phyloP scores from a whole-genome alignment of 208 protist species.

The Tritrichomonas foetus region DNA sequence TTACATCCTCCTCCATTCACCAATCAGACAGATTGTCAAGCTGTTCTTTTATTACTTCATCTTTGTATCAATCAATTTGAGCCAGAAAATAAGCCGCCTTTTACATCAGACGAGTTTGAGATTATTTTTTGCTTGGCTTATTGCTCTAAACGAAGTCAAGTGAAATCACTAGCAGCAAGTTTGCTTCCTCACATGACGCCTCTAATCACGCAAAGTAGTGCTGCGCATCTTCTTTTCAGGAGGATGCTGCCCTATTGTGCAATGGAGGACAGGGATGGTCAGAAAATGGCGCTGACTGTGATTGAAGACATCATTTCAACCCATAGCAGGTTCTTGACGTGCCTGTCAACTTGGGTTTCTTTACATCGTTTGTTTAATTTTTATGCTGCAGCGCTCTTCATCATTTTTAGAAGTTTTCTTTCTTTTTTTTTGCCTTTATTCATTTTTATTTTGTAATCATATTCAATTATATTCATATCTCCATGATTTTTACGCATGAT shows the following conservation, averaged over 20 bases:
- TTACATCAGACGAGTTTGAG: not conserved
- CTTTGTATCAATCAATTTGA: no score
- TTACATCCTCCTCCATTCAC: not conserved
- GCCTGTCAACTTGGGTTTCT: conserved; percentile 11
- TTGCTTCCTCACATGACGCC: not conserved
- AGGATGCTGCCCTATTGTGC: conserved; percentile 20
- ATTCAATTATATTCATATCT: no score
- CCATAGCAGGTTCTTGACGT: not conserved
- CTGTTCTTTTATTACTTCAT: not conserved
- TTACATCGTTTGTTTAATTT: not conserved
- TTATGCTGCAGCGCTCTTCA: no score
- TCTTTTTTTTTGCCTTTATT: no score
- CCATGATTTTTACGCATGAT: no score
- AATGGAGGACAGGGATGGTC: not conserved
- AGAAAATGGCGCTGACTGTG: not conserved
- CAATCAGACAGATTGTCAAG: not conserved
- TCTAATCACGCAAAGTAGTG: not conserved
- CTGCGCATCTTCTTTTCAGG: not conserved
- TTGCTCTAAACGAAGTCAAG: not conserved
- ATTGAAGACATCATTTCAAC: not conserved
- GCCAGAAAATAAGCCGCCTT: not conserved
- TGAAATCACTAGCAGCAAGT: not conserved
- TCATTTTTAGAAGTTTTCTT: no score
- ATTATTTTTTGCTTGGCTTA: not conserved
- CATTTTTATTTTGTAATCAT: no score